Conservation (phyloP, 345 rosid species). For the Leavenworthia alabamica region DNA sequence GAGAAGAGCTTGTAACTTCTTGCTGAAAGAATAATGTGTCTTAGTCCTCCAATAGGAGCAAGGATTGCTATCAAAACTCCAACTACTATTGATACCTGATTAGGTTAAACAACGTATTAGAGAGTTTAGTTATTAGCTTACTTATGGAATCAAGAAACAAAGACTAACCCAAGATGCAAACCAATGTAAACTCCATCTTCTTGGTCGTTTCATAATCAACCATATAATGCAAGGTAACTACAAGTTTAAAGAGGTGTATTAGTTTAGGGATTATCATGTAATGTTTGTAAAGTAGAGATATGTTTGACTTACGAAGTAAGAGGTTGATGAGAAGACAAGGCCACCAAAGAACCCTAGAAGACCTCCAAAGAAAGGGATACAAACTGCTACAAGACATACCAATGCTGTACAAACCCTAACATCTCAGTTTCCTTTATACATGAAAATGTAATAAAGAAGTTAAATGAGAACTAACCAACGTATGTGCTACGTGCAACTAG, state of each 20-base stretch:
- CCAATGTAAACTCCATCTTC: constrained; percentile 28
- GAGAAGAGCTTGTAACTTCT: constrained; percentile 35
- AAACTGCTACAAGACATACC: constrained; percentile 43
- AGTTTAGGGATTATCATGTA: not conserved
- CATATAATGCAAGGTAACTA: constrained; percentile 58
- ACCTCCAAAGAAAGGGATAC: constrained; percentile 57
- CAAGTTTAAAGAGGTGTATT: not conserved
- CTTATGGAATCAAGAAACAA: constrained; percentile 3
- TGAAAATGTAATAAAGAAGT: not conserved
- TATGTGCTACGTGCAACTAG: constrained; percentile 35
- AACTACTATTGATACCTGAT: constrained; percentile 17
- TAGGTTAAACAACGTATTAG: not conserved
- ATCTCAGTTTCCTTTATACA: not conserved
- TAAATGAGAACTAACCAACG: constrained; percentile 34
- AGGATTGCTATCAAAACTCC: constrained; percentile 30
- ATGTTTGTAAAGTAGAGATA: not conserved
- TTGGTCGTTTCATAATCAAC: constrained; percentile 39
- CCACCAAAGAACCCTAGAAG: constrained; percentile 56
- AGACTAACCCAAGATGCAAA: constrained; percentile 29
- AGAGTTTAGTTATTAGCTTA: not conserved
- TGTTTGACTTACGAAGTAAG: constrained; percentile 41
- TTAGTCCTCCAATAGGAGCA: constrained; percentile 34
- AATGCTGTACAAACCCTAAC: constrained; percentile 30
- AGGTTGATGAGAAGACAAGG: constrained; percentile 48
- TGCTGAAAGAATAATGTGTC: constrained; percentile 31